Conservation (phyloP, 2,329 filamentous ascomycete genomes). For the Ascochyta clinopodiicola region DNA sequence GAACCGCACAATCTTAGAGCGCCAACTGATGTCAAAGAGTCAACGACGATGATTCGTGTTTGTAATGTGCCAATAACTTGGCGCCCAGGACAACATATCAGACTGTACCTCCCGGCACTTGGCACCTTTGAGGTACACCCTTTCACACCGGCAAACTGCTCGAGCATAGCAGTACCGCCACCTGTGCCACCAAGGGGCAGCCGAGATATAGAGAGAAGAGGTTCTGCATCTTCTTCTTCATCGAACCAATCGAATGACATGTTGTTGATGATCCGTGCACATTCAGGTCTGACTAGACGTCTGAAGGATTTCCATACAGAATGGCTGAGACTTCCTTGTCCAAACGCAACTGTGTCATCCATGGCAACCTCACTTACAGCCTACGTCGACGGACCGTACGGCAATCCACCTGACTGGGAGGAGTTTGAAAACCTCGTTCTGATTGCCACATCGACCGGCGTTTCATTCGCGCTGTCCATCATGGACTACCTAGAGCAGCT, state of each 20-base stretch:
- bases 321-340: conserved; percentile 38
- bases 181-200: conserved; percentile 19
- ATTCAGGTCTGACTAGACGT: conserved; percentile 30
- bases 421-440: conserved; percentile 31
- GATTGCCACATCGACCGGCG: conserved; percentile 34
- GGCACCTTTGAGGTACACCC: conserved; percentile 36
- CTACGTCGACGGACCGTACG: conserved; percentile 39
- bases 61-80: conserved; percentile 32
- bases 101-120: conserved; percentile 35
- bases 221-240: background rate
- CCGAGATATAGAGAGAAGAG: conserved; percentile 22
- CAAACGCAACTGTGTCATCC: conserved; percentile 28
- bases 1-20: conserved; percentile 11
- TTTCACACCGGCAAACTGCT: conserved; percentile 41
- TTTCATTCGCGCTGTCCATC: conserved; percentile 34
- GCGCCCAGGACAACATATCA: conserved; percentile 40
- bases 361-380: conserved; percentile 25
- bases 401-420: conserved; percentile 31
- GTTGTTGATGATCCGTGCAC: conserved; percentile 30
- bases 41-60: conserved; percentile 30
- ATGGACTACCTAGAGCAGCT: conserved; percentile 35
- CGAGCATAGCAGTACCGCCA: conserved; percentile 14
- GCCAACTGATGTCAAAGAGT: conserved; percentile 12
- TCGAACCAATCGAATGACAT: conserved; percentile 27
- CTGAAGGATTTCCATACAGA: conserved; percentile 29